Base-by-base conservation (phyloP, 768 basidiomycete genomes). In the Phanerochaete sordida region DNA sequence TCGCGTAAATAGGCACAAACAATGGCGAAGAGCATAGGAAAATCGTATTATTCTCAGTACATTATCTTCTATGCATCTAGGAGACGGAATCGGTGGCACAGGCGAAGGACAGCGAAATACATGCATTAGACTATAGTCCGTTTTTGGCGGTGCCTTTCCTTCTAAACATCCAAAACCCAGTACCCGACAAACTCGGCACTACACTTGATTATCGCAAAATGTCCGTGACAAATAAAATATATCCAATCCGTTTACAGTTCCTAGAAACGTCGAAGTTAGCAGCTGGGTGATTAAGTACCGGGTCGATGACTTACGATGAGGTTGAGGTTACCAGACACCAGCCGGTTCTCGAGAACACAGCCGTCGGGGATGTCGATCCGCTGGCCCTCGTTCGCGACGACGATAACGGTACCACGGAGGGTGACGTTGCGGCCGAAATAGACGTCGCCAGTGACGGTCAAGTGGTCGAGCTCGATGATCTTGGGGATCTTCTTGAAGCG, bases 401-500 rank as follows among this genome's bases (percentile, higher is more conserved):
- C 64, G 64, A 88, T 88, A 66, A 87, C 86, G 37, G 87, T 89
- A 13, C 87, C 86, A 35, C 83, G 78, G 50, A 88, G 72, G 4
- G 83, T 84, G 49, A 85, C 80, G 65, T 84, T 84, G 69, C 85
- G 80, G 52, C 86, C 86, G 70, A 87, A 86, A 73, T 78, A 77
- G 50, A 88, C 84, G 64, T 87, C 85, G 27, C 86, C 86, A 28
- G 84, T 81, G 58, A 89, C 84, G 24, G 88, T 90, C 67, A 90
- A 76, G 71, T 90, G 88, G 74, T 89, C 88, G 47, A 88, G 78
- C 71, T 90, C 88, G 62, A 85, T 74, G 64, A 89, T 85, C 71
- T 82, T 82, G 35, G 88, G 88, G 58, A 90, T 87, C 71, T 84
- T 83, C 75, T 85, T 85, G 84, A 89, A 88, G 15, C 87, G 81